A percentile compares a stretch with the other conserved stretches of the same genome.
These are phyloP conservation scores for Ophiostoma ulmi DNA, from an alignment of 2,329 filamentous ascomycete species.

Conservation along the genomic window DNA sequence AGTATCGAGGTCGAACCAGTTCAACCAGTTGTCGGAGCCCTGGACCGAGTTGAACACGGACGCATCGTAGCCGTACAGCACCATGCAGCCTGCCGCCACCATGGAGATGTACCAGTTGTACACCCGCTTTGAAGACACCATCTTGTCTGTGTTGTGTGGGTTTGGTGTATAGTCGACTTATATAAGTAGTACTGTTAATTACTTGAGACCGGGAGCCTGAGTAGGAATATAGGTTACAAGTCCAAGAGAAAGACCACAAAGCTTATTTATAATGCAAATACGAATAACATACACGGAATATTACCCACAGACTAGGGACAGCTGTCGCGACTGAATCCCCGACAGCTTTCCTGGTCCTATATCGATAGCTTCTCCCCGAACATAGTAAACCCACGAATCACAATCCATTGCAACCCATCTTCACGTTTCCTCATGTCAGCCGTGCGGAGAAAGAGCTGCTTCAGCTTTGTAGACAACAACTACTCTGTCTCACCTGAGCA, in stretches of 20 bases:
- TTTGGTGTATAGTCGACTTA: background rate
- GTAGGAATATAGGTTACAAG: background rate
- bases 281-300: background rate
- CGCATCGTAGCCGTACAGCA: constrained; percentile 69
- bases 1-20: constrained; percentile 52
- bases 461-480: background rate
- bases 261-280: constrained; percentile 7
- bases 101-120: constrained; percentile 52
- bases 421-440: background rate
- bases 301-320: background rate
- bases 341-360: background rate
- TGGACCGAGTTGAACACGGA: constrained; percentile 70
- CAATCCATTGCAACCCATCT: background rate
- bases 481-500: background rate
- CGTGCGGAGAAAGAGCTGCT: constrained; percentile 5
- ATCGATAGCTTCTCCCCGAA: background rate
- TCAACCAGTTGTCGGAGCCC: constrained; percentile 60
- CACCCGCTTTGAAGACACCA: constrained; percentile 25
- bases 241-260: background rate
- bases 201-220: background rate
- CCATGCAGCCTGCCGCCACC: constrained; percentile 68
- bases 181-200: background rate
- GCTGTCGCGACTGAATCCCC: background rate
- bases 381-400: constrained; percentile 12
- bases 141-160: background rate